phyloP scores from a whole-genome alignment of 257 asterid genomes.

The Linaria vulgaris region DNA sequence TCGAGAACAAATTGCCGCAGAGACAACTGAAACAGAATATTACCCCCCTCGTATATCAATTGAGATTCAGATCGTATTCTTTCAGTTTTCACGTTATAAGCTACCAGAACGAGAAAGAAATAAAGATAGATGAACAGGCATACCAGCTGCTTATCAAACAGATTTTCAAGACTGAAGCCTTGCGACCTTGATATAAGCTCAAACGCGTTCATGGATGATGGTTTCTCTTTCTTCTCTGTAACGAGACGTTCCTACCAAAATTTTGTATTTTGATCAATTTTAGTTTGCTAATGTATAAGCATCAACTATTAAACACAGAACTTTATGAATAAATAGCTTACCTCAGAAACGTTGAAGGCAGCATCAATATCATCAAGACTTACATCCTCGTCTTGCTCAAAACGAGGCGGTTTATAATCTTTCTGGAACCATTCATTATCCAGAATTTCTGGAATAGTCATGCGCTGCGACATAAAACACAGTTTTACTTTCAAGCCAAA shows the following conservation, averaged over 20 bases:
- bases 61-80: neutral
- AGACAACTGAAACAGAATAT: neutral
- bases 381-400: constrained; percentile 64
- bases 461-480: constrained; percentile 50
- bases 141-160: constrained; percentile 65
- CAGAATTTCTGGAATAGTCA: constrained; percentile 61
- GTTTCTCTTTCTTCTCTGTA: constrained; percentile 72
- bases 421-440: constrained; percentile 76
- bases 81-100: neutral
- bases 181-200: constrained; percentile 79
- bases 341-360: constrained; percentile 65
- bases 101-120: neutral
- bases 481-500: neutral
- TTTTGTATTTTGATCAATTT: neutral
- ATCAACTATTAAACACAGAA: neutral
- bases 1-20: neutral
- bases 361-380: constrained; percentile 76
- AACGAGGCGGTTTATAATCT: constrained; percentile 62
- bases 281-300: neutral
- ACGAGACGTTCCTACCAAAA: constrained; percentile 62
- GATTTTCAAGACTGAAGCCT: constrained; percentile 72
- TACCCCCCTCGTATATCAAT: neutral
- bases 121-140: constrained; percentile 12
- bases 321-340: constrained; percentile 23
- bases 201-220: constrained; percentile 79